These are phyloP conservation scores for Naganishia antarctica DNA, from an alignment of 768 basidiomycete genomes.

Conservation along the genomic window DNA sequence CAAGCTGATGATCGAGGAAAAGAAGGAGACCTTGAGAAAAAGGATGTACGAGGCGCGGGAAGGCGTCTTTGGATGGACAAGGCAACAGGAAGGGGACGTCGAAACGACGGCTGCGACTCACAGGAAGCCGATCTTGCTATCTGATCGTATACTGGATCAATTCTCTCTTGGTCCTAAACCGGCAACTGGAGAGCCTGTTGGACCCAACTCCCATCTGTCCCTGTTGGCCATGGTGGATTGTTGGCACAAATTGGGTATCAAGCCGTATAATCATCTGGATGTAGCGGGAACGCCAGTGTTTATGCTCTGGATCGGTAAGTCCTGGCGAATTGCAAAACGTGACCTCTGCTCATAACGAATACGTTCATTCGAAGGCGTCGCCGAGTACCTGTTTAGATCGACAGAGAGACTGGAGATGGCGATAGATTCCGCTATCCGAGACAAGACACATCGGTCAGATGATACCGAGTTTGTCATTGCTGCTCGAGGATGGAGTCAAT, in stretches of 20 bases:
- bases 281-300: conserved; percentile 95
- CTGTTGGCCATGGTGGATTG: conserved; percentile 98
- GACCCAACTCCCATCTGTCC: conserved; percentile 81
- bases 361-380: conserved; percentile 57
- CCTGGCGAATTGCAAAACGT: neutral
- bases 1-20: conserved; percentile 80
- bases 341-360: neutral
- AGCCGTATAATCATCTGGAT: conserved; percentile 83
- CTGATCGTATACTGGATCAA: conserved; percentile 76
- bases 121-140: conserved; percentile 67
- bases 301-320: conserved; percentile 75
- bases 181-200: conserved; percentile 21
- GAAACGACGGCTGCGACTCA: neutral
- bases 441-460: conserved; percentile 74
- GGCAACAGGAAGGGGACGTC: conserved; percentile 32
- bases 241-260: conserved; percentile 80
- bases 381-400: conserved; percentile 86
- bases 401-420: conserved; percentile 61
- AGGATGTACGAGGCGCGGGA: conserved; percentile 71
- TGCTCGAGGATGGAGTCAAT: conserved; percentile 92
- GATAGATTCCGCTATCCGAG: conserved; percentile 67
- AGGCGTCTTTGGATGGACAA: conserved; percentile 63
- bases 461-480: conserved; percentile 93
- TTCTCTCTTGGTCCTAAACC: conserved; percentile 69
- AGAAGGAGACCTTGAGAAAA: conserved; percentile 58